Evolutionary conservation across 176 grass and related monocot species (phyloP).

Genomic region (Ensete glaucum): DNA sequence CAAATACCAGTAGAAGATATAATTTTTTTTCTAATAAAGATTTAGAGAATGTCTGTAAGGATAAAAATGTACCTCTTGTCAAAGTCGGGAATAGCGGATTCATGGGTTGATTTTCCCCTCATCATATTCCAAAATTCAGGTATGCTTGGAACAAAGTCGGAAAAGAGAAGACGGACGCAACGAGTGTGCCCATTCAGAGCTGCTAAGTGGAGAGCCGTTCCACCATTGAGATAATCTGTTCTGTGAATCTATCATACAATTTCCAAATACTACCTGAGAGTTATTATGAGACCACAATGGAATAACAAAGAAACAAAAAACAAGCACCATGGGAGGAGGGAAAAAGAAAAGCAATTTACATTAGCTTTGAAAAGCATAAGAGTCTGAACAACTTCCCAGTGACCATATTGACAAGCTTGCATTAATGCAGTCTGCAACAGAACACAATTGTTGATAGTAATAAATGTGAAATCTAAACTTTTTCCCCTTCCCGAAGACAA

Average conservation of each 20-base stretch:
- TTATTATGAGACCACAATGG: not conserved
- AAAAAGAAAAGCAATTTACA: conserved; percentile 26
- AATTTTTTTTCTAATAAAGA: not conserved
- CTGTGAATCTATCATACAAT: conserved; percentile 58
- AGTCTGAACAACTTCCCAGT: conserved; percentile 92
- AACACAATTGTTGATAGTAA: not conserved
- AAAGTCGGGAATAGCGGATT: conserved; percentile 42
- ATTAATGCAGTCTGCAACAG: conserved; percentile 81
- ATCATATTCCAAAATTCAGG: conserved; percentile 40
- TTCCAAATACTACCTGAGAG: not conserved
- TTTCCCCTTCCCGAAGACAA: not conserved
- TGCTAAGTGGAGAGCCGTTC: conserved; percentile 81
- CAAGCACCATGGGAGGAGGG: not conserved
- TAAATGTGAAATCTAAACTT: too few species aligned
- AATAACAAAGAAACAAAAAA: not conserved
- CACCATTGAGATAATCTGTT: conserved; percentile 80
- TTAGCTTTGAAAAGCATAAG: conserved; percentile 82
- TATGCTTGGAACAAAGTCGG: conserved; percentile 64
- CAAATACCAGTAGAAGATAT: conserved; percentile 19
- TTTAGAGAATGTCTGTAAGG: not conserved
- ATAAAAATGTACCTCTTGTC: conserved; percentile 42
- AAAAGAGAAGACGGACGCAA: conserved; percentile 69
- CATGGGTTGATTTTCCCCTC: conserved; percentile 29
- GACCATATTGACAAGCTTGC: conserved; percentile 93
- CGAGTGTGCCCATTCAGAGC: conserved; percentile 71